Percentiles rank a stretch among this genome's conserved stretches.
Evolutionary conservation across 2,329 filamentous ascomycete genomes (phyloP).

Genomic region (Nannizzia gypsea): DNA sequence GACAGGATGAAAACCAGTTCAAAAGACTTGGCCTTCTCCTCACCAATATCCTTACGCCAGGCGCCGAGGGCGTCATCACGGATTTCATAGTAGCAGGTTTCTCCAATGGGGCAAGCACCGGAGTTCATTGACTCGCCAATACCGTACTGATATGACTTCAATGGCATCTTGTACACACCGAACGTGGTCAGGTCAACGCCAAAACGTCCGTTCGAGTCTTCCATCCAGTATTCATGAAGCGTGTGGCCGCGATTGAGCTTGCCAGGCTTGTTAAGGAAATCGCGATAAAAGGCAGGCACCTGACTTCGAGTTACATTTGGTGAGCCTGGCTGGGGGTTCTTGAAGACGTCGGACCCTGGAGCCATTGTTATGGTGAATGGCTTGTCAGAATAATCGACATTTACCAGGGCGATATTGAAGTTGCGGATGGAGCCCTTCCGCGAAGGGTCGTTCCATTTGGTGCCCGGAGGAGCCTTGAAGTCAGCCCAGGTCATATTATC

Average conservation of each 20-base stretch:
- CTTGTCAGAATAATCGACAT: conserved; percentile 13
- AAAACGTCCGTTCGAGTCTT: conserved; percentile 13
- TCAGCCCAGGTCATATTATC: conserved; percentile 16
- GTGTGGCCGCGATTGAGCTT: conserved; percentile 14
- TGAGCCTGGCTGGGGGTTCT: conserved; percentile 12
- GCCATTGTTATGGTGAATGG: conserved; percentile 12
- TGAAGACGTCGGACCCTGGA: conserved; percentile 10
- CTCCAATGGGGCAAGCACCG: conserved; percentile 10
- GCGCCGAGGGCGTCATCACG: conserved; percentile 12
- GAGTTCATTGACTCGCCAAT: conserved; percentile 11
- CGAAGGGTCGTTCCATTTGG: conserved; percentile 13
- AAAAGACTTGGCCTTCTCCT: conserved; percentile 11
- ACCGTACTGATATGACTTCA: conserved; percentile 13
- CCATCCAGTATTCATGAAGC: conserved; percentile 16
- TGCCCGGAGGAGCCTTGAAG: conserved; percentile 12
- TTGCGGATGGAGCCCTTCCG: conserved; percentile 14
- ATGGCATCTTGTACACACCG: conserved; percentile 12
- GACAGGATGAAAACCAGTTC: conserved; percentile 16
- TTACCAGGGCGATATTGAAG: conserved; percentile 15
- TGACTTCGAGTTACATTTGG: conserved; percentile 11
- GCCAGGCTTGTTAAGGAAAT: conserved; percentile 15
- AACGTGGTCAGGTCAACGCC: conserved; percentile 15
- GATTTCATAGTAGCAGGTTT: conserved; percentile 11
- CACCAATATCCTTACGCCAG: conserved; percentile 14
- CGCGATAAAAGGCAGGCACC: conserved; percentile 13